phyloP scores from a whole-genome alignment of 2,329 filamentous ascomycete species.

The Aspergillus ochraceoroseus region DNA sequence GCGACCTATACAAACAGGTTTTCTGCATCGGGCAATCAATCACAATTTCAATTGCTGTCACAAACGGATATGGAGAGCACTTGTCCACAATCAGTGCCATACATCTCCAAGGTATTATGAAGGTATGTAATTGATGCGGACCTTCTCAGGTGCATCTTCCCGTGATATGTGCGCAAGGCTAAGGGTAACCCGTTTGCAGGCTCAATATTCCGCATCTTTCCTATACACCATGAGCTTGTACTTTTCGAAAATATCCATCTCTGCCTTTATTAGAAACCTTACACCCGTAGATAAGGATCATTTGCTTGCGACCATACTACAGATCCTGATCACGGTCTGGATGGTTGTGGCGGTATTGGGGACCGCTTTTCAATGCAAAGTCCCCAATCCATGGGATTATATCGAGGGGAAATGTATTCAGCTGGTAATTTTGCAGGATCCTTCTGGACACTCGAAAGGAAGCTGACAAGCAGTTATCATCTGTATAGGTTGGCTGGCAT shows the following conservation, averaged over 20 bases:
- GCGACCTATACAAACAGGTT: too few species aligned
- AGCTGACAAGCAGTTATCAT: not conserved
- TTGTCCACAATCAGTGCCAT: conserved; percentile 9
- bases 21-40: conserved; percentile 19
- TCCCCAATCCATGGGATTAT: conserved; percentile 21
- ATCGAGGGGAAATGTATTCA: conserved; percentile 18
- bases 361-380: conserved; percentile 19
- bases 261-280: conserved; percentile 19
- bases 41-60: conserved; percentile 18
- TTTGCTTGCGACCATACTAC: conserved; percentile 14
- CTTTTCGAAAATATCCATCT: conserved; percentile 23
- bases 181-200: not conserved
- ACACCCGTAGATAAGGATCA: conserved; percentile 20
- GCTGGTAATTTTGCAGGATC: conserved; percentile 5
- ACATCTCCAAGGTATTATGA: conserved; percentile 21
- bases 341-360: conserved; percentile 18
- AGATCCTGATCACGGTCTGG: conserved; percentile 11
- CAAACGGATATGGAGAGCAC: conserved; percentile 24
- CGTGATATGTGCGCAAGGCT: too few species aligned
- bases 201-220: conserved; percentile 20
- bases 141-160: too few species aligned
- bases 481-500: conserved; percentile 14
- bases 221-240: conserved; percentile 20
- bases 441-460: not conserved
- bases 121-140: conserved; percentile 18